A percentile compares a stretch with the other conserved stretches of the same genome.
Evolutionary conservation across 1,284 basidiomycete species (phyloP).

Genomic region (Bjerkandera adusta): DNA sequence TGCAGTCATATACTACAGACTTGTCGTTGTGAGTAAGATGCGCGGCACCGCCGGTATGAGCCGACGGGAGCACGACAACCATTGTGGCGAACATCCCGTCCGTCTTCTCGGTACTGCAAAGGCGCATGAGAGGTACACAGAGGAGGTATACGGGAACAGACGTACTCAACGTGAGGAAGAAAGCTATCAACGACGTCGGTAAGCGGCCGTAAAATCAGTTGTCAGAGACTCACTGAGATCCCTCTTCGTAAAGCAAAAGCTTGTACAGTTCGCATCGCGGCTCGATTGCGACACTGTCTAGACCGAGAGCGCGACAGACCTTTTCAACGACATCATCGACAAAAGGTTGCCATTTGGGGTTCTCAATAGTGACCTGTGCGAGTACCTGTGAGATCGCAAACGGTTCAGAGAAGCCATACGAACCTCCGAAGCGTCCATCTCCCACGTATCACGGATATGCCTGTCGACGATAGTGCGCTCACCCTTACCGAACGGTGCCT

Average conservation of each 20-base stretch:
- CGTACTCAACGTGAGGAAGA: conserved; percentile 19
- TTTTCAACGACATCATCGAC: conserved; percentile 18
- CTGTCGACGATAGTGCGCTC: conserved; percentile 24
- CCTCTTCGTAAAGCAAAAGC: conserved; percentile 42
- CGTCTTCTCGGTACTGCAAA: conserved; percentile 36
- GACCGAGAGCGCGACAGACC: conserved; percentile 28
- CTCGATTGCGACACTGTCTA: conserved; percentile 15
- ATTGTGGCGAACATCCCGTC: conserved; percentile 46
- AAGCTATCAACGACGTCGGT: conserved; percentile 14
- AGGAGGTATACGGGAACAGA: conserved; percentile 1
- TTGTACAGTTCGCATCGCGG: conserved; percentile 43
- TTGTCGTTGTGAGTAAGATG: conserved; percentile 35
- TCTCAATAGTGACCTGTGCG: conserved; percentile 20
- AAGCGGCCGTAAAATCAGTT: background rate
- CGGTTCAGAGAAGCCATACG: background rate
- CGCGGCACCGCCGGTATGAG: conserved; percentile 40
- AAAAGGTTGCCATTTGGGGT: conserved; percentile 23
- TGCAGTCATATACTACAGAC: conserved; percentile 32
- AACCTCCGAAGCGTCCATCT: conserved; percentile 20
- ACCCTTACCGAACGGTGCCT: conserved; percentile 33
- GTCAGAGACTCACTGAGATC: conserved; percentile 38
- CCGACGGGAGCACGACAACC: conserved; percentile 42
- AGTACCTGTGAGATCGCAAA: background rate
- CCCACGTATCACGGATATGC: conserved; percentile 25
- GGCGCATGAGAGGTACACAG: background rate